A percentile compares a stretch with the other conserved stretches of the same genome.
Evolutionary conservation across 768 basidiomycete genomes (phyloP).

Genomic region (Mycena metata): DNA sequence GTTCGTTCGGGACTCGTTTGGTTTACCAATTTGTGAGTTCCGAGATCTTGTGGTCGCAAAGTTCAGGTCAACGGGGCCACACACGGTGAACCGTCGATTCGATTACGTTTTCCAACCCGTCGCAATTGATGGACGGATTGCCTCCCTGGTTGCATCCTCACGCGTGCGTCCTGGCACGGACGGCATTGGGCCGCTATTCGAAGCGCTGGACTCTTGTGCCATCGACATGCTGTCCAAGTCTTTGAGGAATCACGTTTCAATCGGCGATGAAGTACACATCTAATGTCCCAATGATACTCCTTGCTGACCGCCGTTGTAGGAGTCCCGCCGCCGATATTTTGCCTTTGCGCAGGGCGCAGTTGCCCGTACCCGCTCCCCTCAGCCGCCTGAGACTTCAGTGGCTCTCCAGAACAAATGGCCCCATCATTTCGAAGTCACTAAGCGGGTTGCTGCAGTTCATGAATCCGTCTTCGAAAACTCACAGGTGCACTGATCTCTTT

Average conservation of each 20-base stretch:
- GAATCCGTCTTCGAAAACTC: slow-evolving; percentile 2
- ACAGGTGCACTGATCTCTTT: background rate
- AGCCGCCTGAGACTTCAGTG: background rate
- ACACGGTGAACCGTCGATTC: slow-evolving; percentile 17
- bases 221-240: slow-evolving; percentile 12
- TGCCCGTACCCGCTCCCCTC: background rate
- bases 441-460: slow-evolving; percentile 10
- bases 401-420: background rate
- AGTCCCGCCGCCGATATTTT: slow-evolving; percentile 6
- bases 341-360: background rate
- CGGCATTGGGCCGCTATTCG: too few relatives aligned
- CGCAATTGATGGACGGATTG: too few relatives aligned
- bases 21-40: slow-evolving; percentile 13
- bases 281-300: too few relatives aligned
- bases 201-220: slow-evolving; percentile 3
- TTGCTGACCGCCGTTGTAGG: too few relatives aligned
- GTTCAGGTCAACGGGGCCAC: slow-evolving; percentile 5
- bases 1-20: slow-evolving; percentile 22
- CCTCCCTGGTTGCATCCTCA: too few relatives aligned
- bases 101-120: slow-evolving; percentile 25
- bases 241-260: background rate
- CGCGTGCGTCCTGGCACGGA: too few relatives aligned
- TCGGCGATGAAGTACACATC: background rate
- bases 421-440: slow-evolving; percentile 18
- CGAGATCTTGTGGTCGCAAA: slow-evolving; percentile 18